phyloP scores from a whole-genome alignment of 306 rosid genomes.

The Luffa acutangula region DNA sequence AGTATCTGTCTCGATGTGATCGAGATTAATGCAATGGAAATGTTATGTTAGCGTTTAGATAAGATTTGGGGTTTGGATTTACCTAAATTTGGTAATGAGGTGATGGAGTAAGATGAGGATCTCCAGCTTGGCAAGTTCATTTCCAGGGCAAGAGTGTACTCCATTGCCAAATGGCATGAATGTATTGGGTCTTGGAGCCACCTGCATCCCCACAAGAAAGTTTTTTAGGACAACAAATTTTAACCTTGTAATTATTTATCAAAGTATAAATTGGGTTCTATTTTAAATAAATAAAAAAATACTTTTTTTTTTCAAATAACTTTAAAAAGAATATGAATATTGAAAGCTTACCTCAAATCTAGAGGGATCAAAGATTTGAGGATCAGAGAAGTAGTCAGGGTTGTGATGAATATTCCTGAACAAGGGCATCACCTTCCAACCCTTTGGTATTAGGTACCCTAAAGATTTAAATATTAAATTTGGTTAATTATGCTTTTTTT shows the following conservation, averaged over 20 bases:
- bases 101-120: constrained; percentile 63
- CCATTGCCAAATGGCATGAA: constrained; percentile 94
- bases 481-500: not conserved
- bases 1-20: too few species aligned
- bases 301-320: too few species aligned
- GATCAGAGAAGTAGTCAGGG: constrained; percentile 58
- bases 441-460: constrained; percentile 92
- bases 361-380: constrained; percentile 76
- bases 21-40: too few species aligned
- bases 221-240: not conserved
- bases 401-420: constrained; percentile 87
- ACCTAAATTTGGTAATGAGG: constrained; percentile 65
- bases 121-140: constrained; percentile 80
- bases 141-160: constrained; percentile 82
- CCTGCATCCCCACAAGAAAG: constrained; percentile 21
- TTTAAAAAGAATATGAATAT: not conserved
- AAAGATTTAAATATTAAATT: not conserved
- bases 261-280: too few species aligned
- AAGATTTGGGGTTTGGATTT: not conserved
- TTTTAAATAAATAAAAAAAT: not conserved
- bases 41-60: too few species aligned
- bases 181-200: constrained; percentile 58
- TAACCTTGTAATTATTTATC: too few species aligned
- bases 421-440: constrained; percentile 98
- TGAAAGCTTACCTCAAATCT: constrained; percentile 61